These are phyloP conservation scores for Pouteria glomerata DNA, from an alignment of 148 eudicot genomes.

Conservation along the genomic window DNA sequence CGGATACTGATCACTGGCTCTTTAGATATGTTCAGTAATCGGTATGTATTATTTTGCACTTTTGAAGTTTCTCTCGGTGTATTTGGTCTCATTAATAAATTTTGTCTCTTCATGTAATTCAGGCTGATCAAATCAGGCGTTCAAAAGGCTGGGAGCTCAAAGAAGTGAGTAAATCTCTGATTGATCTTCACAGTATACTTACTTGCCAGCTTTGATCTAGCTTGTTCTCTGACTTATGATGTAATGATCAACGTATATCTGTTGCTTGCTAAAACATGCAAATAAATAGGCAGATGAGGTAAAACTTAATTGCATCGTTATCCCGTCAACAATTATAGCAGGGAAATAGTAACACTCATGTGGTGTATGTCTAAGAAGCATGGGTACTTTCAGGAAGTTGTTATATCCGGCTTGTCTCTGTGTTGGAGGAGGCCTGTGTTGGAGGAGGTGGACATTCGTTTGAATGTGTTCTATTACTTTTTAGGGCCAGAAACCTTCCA, in stretches of 20 bases:
- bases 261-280: not conserved
- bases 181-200: not conserved
- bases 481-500: too few species aligned
- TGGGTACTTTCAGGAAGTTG: too few species aligned
- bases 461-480: too few species aligned
- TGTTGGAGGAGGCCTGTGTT: too few species aligned
- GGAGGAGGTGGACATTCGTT: too few species aligned
- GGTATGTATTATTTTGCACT: conserved; percentile 30
- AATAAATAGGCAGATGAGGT: not conserved
- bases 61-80: not conserved
- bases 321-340: too few species aligned
- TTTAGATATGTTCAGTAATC: conserved; percentile 66
- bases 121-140: conserved; percentile 72
- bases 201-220: not conserved
- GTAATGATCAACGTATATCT: not conserved
- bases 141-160: conserved; percentile 74
- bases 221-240: too few species aligned
- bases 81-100: not conserved
- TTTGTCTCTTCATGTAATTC: conserved; percentile 18
- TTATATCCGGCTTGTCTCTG: too few species aligned
- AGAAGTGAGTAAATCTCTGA: conserved; percentile 40
- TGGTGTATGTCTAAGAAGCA: not conserved
- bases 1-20: conserved; percentile 75
- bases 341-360: not conserved
- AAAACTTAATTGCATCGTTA: not conserved